These are phyloP conservation scores for Incumbomyces delicatus DNA, from an alignment of 2,329 filamentous ascomycete species.

Conservation along the genomic window DNA sequence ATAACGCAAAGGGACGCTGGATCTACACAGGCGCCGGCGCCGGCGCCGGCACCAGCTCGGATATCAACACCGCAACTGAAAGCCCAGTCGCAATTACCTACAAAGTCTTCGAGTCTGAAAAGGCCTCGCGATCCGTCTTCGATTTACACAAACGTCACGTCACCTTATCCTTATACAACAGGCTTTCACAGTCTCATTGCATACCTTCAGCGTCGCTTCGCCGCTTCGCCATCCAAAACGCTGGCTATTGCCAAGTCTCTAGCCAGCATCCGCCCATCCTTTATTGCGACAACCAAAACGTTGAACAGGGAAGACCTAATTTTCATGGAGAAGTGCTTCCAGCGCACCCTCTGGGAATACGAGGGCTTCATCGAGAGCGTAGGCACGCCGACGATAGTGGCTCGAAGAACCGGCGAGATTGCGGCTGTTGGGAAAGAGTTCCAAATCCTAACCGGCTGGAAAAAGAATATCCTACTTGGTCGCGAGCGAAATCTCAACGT, in stretches of 20 bases:
- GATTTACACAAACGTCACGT: conserved; percentile 80
- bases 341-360: conserved; percentile 83
- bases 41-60: conserved; percentile 24
- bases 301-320: conserved; percentile 80
- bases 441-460: conserved; percentile 90
- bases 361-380: conserved; percentile 85
- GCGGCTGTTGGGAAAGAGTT: conserved; percentile 95
- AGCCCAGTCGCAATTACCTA: conserved; percentile 25
- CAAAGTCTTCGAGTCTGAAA: conserved; percentile 30
- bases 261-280: conserved; percentile 80
- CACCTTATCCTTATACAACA: conserved; percentile 82
- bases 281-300: conserved; percentile 86
- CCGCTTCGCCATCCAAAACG: conserved; percentile 56
- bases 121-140: conserved; percentile 62
- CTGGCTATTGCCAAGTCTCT: conserved; percentile 78
- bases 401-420: conserved; percentile 86
- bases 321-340: conserved; percentile 96
- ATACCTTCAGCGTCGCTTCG: conserved; percentile 66
- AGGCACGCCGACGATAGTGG: conserved; percentile 84
- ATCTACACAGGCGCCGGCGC: conserved; percentile 20
- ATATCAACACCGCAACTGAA: conserved; percentile 37
- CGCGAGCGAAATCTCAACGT: conserved; percentile 80
- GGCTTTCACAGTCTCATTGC: conserved; percentile 84
- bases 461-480: conserved; percentile 76
- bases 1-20: background rate